Base-by-base conservation (phyloP, 495 filamentous ascomycete species). In the Hypoxylon lenormandii region DNA sequence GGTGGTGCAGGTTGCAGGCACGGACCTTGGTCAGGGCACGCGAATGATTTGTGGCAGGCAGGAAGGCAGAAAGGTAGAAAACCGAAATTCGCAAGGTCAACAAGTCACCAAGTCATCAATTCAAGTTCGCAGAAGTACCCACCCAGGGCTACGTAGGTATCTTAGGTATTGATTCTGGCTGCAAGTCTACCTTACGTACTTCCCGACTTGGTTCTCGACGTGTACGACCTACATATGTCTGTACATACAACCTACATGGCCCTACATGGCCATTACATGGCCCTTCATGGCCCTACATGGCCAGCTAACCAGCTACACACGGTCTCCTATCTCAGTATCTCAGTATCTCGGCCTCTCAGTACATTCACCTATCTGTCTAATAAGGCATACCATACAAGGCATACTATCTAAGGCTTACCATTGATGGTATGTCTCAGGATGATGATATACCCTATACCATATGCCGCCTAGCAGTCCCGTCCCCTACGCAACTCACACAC, bases 21-120 rank as follows among this genome's bases (percentile, higher is more conserved):
- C 53, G 53, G 53, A 56, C 43, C 38, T 58, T 58, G 23, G 23
- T 15, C 23, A 66, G 62, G 57, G 62, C 51, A 48, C 46, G 57
- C 62, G 62, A 66, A 66, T 60, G 57, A 66, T 66, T 62, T 66
- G 62, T 66, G 67, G 67, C 61, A 70, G 67, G 66, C 50, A 59
- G 40, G 43, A 53, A 68, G 15, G 43, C 49, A 38, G 49, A 19
- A 54, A 28, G 26, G 26, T 7, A 28, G 7, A 7, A 28, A 7
- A 7, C 7, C 26, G 7, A 28, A 7, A 7, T 28, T 28, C 23
- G 2, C 30, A 33, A 33, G 30, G 30, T 33, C 30, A 8, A 1
- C 30, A 33, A 33, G 30, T 33, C 30, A 33, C 30, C 30, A 33
- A 33, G 30, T 33, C 30, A 33, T 33, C 30, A 33, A 33, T 8